Conservation (phyloP, 768 basidiomycete genomes). For the Antrodiella citrinella region DNA sequence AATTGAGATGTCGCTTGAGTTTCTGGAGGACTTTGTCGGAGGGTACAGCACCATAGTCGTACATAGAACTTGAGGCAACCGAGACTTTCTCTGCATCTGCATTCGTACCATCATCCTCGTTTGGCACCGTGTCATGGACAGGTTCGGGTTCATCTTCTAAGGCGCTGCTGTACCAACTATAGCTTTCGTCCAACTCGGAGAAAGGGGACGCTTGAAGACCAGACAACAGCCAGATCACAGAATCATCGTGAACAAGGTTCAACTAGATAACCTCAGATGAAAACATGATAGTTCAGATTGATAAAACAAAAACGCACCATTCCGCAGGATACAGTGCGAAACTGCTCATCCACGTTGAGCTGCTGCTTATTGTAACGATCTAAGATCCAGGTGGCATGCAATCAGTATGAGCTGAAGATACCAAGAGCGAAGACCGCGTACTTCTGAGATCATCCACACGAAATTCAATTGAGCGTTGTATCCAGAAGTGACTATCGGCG, state of each 20-base stretch:
- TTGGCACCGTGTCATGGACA: background rate
- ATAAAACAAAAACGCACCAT: constrained; percentile 12
- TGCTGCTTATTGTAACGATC: constrained; percentile 19
- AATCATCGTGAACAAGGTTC: background rate
- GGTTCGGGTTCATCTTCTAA: too few relatives aligned
- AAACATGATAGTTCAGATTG: too few relatives aligned
- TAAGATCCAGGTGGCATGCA: constrained; percentile 1
- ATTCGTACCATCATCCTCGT: too few relatives aligned
- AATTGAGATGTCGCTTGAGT: background rate
- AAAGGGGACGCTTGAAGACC: background rate
- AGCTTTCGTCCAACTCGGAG: background rate
- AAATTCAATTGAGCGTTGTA: constrained; percentile 9
- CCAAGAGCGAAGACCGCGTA: too few relatives aligned
- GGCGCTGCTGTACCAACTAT: too few relatives aligned
- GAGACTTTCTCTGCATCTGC: background rate
- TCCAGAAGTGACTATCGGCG: constrained; percentile 13
- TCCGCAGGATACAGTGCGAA: constrained; percentile 17
- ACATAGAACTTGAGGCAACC: background rate
- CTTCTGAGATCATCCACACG: constrained; percentile 10
- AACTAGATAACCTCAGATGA: too few relatives aligned
- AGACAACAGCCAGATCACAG: background rate
- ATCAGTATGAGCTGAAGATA: too few relatives aligned
- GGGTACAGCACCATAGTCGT: too few relatives aligned
- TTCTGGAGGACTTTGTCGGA: background rate
- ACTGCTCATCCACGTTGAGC: constrained; percentile 17